These are phyloP conservation scores for Tritrichomonas musculus DNA, from an alignment of 208 protist species.

Conservation along the genomic window DNA sequence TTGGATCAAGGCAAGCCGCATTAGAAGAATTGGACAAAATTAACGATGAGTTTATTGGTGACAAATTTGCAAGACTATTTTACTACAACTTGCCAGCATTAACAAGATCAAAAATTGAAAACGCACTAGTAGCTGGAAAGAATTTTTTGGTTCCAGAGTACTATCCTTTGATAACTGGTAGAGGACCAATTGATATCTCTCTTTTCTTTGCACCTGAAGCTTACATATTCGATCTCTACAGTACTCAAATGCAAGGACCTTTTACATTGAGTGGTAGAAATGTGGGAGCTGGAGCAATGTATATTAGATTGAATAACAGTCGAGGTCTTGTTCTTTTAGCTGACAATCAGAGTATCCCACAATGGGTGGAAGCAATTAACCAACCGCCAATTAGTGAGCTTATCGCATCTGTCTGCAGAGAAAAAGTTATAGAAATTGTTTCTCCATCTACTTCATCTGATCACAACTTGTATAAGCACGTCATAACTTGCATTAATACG, in stretches of 20 bases:
- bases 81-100: not conserved
- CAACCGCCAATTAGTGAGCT: not conserved
- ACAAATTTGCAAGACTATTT: not conserved
- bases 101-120: not conserved
- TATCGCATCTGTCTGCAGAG: not conserved
- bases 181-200: not conserved
- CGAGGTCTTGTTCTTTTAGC: not conserved
- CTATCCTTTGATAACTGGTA: not conserved
- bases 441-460: not conserved
- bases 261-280: not conserved
- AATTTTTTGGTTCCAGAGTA: not conserved
- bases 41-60: not conserved
- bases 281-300: not conserved
- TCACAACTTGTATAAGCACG: not conserved
- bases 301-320: not conserved
- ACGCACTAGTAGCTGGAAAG: not conserved
- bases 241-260: not conserved
- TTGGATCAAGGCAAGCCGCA: not conserved
- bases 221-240: not conserved
- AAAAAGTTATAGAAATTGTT: not conserved
- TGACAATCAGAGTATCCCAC: not conserved
- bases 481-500: not conserved
- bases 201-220: not conserved
- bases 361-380: not conserved
- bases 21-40: not conserved